Conservation (phyloP, 257 asterid species). For the Lantana camara region DNA sequence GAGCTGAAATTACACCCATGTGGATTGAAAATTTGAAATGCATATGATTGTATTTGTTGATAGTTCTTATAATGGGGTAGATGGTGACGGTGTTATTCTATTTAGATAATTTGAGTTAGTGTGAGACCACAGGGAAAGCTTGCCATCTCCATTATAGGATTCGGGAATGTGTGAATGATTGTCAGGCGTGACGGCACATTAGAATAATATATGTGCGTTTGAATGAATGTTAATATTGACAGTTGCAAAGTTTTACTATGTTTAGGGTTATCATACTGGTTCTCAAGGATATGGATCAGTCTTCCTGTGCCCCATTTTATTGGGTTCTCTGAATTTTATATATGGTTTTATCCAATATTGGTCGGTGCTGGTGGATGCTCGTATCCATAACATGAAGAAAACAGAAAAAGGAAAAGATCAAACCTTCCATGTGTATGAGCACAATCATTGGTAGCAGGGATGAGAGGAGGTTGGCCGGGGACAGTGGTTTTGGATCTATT, state of each 20-base stretch:
- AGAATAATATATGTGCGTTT: too few relatives aligned
- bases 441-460: neutral
- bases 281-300: neutral
- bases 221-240: neutral
- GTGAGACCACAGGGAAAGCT: neutral
- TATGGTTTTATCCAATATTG: neutral
- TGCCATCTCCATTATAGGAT: conserved; percentile 1
- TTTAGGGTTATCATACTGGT: neutral
- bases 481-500: neutral
- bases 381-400: neutral
- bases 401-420: too few relatives aligned
- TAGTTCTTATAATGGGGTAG: conserved; percentile 7
- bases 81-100: conserved; percentile 5
- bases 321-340: neutral
- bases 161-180: neutral
- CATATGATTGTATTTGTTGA: conserved; percentile 1
- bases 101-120: conserved; percentile 9
- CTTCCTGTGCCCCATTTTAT: neutral
- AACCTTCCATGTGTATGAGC: neutral
- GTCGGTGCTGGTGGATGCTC: neutral
- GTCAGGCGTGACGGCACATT: too few relatives aligned
- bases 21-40: conserved; percentile 2
- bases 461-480: neutral
- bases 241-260: neutral
- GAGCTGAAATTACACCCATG: neutral